A percentile compares a stretch with the other conserved stretches of the same genome.
Evolutionary conservation across 2,329 filamentous ascomycete genomes (phyloP).

Genomic region (Ascochyta fabae): DNA sequence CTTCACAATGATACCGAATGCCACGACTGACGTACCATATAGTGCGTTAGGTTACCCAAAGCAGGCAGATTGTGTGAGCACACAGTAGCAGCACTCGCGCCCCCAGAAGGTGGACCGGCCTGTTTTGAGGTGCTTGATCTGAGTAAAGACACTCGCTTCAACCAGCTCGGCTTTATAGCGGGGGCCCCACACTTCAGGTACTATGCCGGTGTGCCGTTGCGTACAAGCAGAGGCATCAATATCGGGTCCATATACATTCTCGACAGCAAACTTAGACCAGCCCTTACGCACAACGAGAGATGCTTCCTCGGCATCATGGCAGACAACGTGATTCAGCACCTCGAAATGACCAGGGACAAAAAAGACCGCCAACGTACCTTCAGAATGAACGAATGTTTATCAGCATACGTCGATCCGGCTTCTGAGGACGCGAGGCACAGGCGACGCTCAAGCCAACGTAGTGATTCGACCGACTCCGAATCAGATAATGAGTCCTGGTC

Average conservation of each 20-base stretch:
- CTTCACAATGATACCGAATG: too few relatives aligned
- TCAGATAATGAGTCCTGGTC: constrained; percentile 2
- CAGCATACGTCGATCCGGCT: constrained; percentile 31
- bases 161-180: constrained; percentile 36
- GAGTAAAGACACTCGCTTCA: constrained; percentile 43
- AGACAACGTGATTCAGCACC: constrained; percentile 41
- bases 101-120: constrained; percentile 37
- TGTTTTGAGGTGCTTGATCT: constrained; percentile 51
- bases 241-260: constrained; percentile 44
- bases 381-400: constrained; percentile 36
- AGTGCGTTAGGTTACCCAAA: constrained; percentile 44
- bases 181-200: constrained; percentile 38
- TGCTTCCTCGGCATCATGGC: constrained; percentile 38
- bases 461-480: constrained; percentile 1
- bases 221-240: constrained; percentile 38
- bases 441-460: constrained; percentile 6
- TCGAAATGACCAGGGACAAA: constrained; percentile 44
- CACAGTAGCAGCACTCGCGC: constrained; percentile 28
- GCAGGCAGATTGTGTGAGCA: constrained; percentile 45
- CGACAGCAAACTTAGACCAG: constrained; percentile 30
- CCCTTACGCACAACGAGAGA: constrained; percentile 20
- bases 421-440: neutral
- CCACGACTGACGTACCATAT: neutral
- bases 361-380: constrained; percentile 36
- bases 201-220: constrained; percentile 45